A percentile compares a stretch with the other conserved stretches of the same genome.
Evolutionary conservation across 2,329 filamentous ascomycete species (phyloP).

Genomic region (Ramularia endophylla): DNA sequence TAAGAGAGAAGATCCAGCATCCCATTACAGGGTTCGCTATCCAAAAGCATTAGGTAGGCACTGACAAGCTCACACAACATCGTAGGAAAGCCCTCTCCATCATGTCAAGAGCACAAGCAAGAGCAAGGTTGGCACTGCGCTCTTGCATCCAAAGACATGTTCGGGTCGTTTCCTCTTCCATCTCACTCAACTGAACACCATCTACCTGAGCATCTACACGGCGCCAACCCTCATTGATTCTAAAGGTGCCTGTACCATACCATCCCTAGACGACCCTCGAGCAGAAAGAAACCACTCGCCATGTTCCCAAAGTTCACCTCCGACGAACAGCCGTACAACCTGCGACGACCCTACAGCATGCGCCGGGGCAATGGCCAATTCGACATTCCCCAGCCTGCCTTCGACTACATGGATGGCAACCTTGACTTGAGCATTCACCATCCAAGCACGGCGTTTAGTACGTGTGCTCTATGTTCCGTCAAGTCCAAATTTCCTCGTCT

Average conservation of each 20-base stretch:
- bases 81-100: neutral
- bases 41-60: neutral
- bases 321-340: constrained; percentile 10
- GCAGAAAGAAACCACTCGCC: neutral
- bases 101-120: neutral
- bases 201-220: constrained; percentile 6
- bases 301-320: constrained; percentile 20
- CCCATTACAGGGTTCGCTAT: too few relatives aligned
- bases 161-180: constrained; percentile 3
- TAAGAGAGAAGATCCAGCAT: too few relatives aligned
- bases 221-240: neutral
- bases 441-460: constrained; percentile 17
- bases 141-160: neutral
- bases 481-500: constrained; percentile 1
- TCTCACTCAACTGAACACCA: constrained; percentile 13
- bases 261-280: too few relatives aligned
- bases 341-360: constrained; percentile 12
- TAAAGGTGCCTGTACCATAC: too few relatives aligned
- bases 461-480: constrained; percentile 1
- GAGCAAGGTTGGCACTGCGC: too few relatives aligned
- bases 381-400: too few relatives aligned
- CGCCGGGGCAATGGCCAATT: constrained; percentile 2
- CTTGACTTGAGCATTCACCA: constrained; percentile 28
- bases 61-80: neutral
- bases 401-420: constrained; percentile 5